Conservation (phyloP, 306 rosid species). For the Prunus davidiana region DNA sequence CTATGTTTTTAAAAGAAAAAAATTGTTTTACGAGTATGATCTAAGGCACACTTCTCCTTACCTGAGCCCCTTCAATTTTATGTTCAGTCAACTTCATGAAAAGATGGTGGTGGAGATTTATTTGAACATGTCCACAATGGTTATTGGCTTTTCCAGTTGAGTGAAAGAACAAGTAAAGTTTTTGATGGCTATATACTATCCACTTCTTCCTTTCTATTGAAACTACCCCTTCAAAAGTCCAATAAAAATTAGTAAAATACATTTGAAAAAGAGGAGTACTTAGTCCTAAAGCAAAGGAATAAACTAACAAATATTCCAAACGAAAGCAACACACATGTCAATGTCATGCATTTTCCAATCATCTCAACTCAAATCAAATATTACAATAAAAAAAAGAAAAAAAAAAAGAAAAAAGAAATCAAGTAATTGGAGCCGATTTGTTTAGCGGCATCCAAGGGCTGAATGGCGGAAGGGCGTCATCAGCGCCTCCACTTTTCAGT, state of each 20-base stretch:
- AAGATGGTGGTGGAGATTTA: neutral
- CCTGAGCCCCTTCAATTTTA: neutral
- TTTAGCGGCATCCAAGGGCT: conserved; percentile 43
- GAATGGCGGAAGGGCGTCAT: conserved; percentile 32
- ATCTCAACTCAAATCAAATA: conserved; percentile 11
- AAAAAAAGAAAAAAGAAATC: too few relatives aligned
- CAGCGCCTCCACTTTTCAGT: conserved; percentile 53
- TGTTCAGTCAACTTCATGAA: neutral
- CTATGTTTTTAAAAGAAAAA: neutral
- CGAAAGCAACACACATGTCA: conserved; percentile 15
- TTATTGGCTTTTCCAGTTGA: neutral
- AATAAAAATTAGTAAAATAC: neutral
- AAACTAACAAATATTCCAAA: conserved; percentile 16
- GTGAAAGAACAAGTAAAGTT: neutral
- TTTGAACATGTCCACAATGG: neutral
- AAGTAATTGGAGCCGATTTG: conserved; percentile 44
- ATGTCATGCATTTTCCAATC: neutral
- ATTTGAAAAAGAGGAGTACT: neutral
- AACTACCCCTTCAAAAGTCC: neutral
- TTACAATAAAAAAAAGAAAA: neutral
- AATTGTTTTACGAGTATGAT: neutral
- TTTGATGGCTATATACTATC: neutral
- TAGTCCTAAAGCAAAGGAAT: conserved; percentile 39
- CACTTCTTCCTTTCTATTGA: neutral
- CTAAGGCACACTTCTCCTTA: too few relatives aligned